Conservation (phyloP, 805 yeast genomes). For the Candida xyloterini region DNA sequence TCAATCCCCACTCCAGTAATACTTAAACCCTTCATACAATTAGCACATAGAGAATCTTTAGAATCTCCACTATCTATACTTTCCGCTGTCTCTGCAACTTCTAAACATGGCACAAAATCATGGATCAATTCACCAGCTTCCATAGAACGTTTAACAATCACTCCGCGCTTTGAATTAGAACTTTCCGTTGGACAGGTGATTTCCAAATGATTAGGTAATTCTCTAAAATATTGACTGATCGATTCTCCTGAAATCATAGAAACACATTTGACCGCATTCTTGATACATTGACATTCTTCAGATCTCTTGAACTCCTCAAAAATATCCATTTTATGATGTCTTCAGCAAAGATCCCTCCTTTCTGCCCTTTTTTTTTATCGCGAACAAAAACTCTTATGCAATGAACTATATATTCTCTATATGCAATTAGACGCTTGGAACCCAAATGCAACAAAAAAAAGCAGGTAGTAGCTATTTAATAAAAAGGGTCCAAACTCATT, state of each 20-base stretch:
- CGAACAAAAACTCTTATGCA: slow-evolving; percentile 1
- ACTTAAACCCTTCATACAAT: slow-evolving; percentile 14
- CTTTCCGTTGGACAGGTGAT: slow-evolving; percentile 13
- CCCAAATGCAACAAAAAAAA: slow-evolving; percentile 1
- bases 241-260: slow-evolving; percentile 1
- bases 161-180: slow-evolving; percentile 13
- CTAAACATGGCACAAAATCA: slow-evolving; percentile 11
- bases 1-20: slow-evolving; percentile 2
- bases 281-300: slow-evolving; percentile 4
- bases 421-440: slow-evolving; percentile 5
- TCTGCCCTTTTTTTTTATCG: slow-evolving; percentile 8
- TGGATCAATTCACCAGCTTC: slow-evolving; percentile 7
- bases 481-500: neutral
- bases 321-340: neutral
- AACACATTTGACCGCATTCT: slow-evolving; percentile 8
- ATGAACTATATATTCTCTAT: slow-evolving; percentile 2
- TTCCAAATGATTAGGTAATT: slow-evolving; percentile 8
- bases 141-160: neutral
- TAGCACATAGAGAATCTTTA: slow-evolving; percentile 12
- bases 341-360: slow-evolving; percentile 2
- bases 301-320: slow-evolving; percentile 4
- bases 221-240: slow-evolving; percentile 5
- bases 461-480: neutral
- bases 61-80: slow-evolving; percentile 9
- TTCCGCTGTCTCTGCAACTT: slow-evolving; percentile 16